Evolutionary conservation across 139 green algal species (phyloP).

Genomic region (Dunaliella primolecta): DNA sequence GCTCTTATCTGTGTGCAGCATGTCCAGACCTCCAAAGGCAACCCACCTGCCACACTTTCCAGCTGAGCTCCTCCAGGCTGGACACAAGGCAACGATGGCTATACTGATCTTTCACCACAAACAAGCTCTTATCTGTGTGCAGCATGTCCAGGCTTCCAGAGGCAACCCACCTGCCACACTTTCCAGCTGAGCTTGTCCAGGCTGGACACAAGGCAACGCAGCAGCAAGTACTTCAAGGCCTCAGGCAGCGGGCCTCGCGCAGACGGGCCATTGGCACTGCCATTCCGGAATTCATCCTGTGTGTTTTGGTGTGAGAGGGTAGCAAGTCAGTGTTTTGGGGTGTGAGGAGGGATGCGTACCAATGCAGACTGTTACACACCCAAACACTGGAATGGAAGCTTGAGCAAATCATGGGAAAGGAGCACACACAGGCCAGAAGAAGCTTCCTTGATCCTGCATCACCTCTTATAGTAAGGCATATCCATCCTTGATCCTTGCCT

Average conservation of each 20-base stretch:
- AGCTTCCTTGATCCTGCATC: no score
- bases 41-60: conserved; percentile 19
- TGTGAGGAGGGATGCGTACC: background rate
- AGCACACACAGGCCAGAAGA: background rate
- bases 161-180: conserved; percentile 18
- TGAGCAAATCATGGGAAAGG: background rate
- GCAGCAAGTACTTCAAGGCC: conserved; percentile 16
- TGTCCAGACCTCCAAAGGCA: no score
- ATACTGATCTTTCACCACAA: no score
- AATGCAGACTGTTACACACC: background rate
- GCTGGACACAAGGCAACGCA: conserved; percentile 8
- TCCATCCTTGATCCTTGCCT: no score
- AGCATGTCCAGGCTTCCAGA: no score
- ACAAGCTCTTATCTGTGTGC: no score
- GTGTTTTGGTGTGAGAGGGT: background rate
- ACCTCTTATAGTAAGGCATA: no score
- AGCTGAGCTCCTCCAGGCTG: background rate
- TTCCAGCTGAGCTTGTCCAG: conserved; percentile 2
- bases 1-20: no score
- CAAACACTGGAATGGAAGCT: background rate
- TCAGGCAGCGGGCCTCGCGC: conserved; percentile 1
- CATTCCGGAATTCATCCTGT: background rate
- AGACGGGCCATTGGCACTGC: background rate
- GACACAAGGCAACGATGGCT: no score
- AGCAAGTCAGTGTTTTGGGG: background rate